Evolutionary conservation across 176 grass and related monocot species (phyloP), one percentile per base, ranked within the genome.

Genomic region (Neostapfia colusana): DNA sequence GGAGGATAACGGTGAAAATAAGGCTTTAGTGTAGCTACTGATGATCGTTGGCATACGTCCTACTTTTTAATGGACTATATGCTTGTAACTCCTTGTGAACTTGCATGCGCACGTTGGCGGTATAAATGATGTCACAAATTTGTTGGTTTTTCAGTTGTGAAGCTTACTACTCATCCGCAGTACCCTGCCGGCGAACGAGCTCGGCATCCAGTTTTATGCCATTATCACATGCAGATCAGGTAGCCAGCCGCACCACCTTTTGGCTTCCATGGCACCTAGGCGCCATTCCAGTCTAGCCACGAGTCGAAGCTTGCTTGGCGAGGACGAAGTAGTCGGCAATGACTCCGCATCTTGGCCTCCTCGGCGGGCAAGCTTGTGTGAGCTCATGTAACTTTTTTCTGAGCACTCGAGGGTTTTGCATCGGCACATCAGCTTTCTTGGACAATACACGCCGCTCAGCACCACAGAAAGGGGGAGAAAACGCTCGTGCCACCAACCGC

Each of bases 41-140:
- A 68, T 78, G 67, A 76, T 84, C 82, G 71, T 56, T 76, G 9
- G 76, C 81, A 84, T 88, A 15, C 81, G 86, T 84, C 86, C 81
- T 59, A 64, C 70, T 3, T 88, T 88, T 88, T 84, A 80, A 21
- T 81, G 86, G 86, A 81, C 86, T 65, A 14, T 76, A 58, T 88
- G 86, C 76, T 81, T 84, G 76, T 87, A 65, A 69, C 55, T 9
- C 65, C 75, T 8, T 72, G 81, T 75, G 63, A 70, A 80, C 76
- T 56, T 88, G 81, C 85, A 77, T 41, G 60, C 63, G 67, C 85
- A 79, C 75, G 75, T 75, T 83, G 80, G 75, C 64, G 34, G 70
- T 76, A 80, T 75, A 36, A 41, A 84, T 41, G 80, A 71, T 13
- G 62, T 45, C 67, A 79, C 62, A 66, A 46, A 58, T 85, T 73